These are phyloP conservation scores for Pyrenochaeta sp. DNA, from an alignment of 2,329 filamentous ascomycete species.

Conservation along the genomic window DNA sequence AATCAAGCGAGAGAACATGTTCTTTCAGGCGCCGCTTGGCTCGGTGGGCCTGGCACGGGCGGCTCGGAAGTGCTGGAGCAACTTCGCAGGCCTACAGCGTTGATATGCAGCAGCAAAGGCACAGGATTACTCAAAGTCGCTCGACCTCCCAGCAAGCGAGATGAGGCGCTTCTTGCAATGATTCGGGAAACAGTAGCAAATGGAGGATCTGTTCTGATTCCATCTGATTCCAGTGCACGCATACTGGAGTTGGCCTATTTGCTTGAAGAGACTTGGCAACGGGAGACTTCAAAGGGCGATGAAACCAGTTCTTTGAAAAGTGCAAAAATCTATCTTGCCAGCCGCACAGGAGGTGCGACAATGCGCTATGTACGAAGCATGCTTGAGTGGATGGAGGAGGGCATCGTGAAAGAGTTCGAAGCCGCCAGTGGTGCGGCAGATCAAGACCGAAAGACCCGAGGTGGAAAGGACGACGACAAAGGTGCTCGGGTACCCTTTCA, in stretches of 20 bases:
- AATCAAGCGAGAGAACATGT: conserved; percentile 98
- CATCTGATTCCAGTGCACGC: conserved; percentile 93
- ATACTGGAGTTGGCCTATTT: conserved; percentile 92
- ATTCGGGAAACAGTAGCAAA: conserved; percentile 79
- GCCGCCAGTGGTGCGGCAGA: conserved; percentile 57
- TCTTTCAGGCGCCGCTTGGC: conserved; percentile 89
- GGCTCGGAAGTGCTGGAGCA: conserved; percentile 93
- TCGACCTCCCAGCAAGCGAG: conserved; percentile 79
- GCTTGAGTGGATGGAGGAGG: conserved; percentile 99
- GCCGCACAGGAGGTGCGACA: conserved; percentile 84
- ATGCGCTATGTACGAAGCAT: conserved; percentile 93
- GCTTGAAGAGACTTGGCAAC: conserved; percentile 85
- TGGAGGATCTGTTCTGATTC: conserved; percentile 90
- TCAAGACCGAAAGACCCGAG: conserved; percentile 41
- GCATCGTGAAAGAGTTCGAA: conserved; percentile 91
- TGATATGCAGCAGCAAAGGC: conserved; percentile 89
- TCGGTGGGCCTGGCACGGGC: conserved; percentile 80
- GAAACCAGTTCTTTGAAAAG: conserved; percentile 57
- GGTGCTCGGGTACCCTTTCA: conserved; percentile 78
- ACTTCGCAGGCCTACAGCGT: conserved; percentile 87
- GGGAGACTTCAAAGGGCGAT: conserved; percentile 32
- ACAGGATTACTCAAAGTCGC: conserved; percentile 73
- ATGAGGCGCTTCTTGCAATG: conserved; percentile 83
- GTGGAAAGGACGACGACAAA: conserved; percentile 56
- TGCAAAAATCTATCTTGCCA: conserved; percentile 78